Evolutionary conservation across 2,329 filamentous ascomycete species (phyloP), one percentile per base, ranked within the genome.

Genomic region (Blastomyces percursus): DNA sequence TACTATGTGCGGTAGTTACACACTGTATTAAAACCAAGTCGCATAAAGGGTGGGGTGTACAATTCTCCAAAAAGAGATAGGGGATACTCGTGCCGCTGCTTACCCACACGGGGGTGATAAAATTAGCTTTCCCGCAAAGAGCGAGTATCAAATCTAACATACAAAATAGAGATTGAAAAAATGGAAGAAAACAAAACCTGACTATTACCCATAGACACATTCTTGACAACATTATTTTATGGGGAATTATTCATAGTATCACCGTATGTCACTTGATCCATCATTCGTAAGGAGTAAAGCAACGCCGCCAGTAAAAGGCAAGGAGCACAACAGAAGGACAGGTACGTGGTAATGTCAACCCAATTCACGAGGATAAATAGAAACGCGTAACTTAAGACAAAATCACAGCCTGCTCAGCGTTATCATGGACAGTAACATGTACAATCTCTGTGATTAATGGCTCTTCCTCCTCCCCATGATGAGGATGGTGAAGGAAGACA

Each of bases 371-470:
- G 11, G 57, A 8, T 21, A 3, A 8, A 21, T 21, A 24, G 50
- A 35, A 5, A 21, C 3, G 2, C 32, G 35, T 24, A 6, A 30
- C 21, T 35, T 21, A 48, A 21, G 7, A n/a, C 5, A 11, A 11
- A 44, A 44, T 6, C 19, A 8, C 2, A n/a, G 12, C 9, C 30
- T 5, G 38, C 44, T 46, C 56, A 16, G 11, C 24, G 24, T 32
- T 27, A 62, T 62, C 61, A 52, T 62, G 70, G 40, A 74, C 70
- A 50, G 70, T 62, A 11, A 75, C 72, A 61, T 71, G 69, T 16
- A 74, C 64, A 8, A 66, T 64, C 46, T 73, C 67, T 32, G 69
- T 69, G 35, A 38, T 11, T 42, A 59, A 32, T 6, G 62, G 64
- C 9, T 65, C 52, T 38, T 66, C 65, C 19, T 67, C 62, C 14